Percentiles rank a stretch among this genome's conserved stretches.
Conservation (phyloP, 23 red algal species). For the Gracilaria domingensis region DNA sequence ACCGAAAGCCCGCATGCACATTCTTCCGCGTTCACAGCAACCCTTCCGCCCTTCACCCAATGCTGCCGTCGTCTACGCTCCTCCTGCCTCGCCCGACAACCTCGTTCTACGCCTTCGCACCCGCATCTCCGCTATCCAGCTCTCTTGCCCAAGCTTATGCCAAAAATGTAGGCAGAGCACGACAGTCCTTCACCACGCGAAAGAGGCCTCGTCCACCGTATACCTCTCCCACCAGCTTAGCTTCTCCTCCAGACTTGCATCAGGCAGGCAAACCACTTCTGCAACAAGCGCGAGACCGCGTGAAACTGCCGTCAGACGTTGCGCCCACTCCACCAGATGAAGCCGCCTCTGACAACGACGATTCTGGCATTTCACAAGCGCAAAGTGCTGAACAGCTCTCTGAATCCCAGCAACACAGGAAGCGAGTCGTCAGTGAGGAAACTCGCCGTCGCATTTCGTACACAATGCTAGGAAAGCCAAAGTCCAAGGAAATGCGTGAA, state of each 20-base stretch:
- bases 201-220: conserved; percentile 4
- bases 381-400: background rate
- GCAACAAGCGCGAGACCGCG: background rate
- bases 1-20: too few species aligned
- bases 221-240: background rate
- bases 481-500: conserved; percentile 72
- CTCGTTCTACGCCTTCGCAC: background rate
- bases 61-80: background rate
- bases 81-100: background rate
- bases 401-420: background rate
- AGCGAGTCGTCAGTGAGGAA: conserved; percentile 49
- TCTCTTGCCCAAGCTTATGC: background rate
- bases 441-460: conserved; percentile 79
- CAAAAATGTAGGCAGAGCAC: background rate
- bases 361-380: background rate
- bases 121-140: background rate
- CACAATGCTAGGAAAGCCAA: conserved; percentile 79
- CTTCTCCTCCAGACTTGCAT: background rate
- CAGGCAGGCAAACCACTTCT: background rate
- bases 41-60: background rate
- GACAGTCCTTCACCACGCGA: background rate
- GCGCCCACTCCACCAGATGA: background rate
- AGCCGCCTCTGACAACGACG: background rate
- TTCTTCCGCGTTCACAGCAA: background rate
- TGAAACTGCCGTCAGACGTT: background rate